phyloP scores from a whole-genome alignment of 768 basidiomycete species.

The Melanogaster broomeanus region DNA sequence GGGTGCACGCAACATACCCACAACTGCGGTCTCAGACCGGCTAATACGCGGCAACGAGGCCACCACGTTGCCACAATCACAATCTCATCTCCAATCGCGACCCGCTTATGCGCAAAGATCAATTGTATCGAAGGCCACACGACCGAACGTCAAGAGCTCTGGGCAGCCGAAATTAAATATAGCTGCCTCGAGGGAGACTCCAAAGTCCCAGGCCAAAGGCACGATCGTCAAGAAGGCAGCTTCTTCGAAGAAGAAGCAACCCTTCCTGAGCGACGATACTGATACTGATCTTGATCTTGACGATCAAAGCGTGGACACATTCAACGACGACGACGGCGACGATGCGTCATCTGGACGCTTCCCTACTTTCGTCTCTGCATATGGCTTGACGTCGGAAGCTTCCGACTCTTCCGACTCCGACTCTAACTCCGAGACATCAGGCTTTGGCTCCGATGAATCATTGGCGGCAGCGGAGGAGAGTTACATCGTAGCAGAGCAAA shows the following conservation, averaged over 20 bases:
- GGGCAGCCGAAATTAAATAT: conserved; percentile 28
- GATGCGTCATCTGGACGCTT: conserved; percentile 43
- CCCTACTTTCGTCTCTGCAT: conserved; percentile 72
- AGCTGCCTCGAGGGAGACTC: conserved; percentile 32
- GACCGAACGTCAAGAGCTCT: conserved; percentile 19
- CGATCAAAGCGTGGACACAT: conserved; percentile 38
- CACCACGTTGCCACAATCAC: conserved; percentile 36
- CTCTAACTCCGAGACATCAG: no score
- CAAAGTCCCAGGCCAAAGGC: conserved; percentile 43
- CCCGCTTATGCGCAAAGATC: conserved; percentile 17
- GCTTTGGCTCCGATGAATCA: no score
- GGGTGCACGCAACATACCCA: conserved; percentile 31
- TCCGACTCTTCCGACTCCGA: conserved; percentile 50
- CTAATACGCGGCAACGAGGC: conserved; percentile 34
- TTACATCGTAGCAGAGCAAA: conserved; percentile 52
- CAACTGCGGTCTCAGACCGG: conserved; percentile 16
- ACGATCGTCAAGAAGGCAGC: conserved; percentile 29
- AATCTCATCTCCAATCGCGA: conserved; percentile 35
- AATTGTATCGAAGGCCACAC: conserved; percentile 25
- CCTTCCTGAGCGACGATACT: conserved; percentile 13
- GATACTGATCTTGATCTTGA: conserved; percentile 32
- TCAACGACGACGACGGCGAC: conserved; percentile 28
- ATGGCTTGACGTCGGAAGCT: conserved; percentile 50
- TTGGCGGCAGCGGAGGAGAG: conserved; percentile 64
- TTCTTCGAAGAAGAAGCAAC: conserved; percentile 20